These are phyloP conservation scores for Lachnellula suecica DNA, from an alignment of 2,329 filamentous ascomycete species.

Conservation along the genomic window DNA sequence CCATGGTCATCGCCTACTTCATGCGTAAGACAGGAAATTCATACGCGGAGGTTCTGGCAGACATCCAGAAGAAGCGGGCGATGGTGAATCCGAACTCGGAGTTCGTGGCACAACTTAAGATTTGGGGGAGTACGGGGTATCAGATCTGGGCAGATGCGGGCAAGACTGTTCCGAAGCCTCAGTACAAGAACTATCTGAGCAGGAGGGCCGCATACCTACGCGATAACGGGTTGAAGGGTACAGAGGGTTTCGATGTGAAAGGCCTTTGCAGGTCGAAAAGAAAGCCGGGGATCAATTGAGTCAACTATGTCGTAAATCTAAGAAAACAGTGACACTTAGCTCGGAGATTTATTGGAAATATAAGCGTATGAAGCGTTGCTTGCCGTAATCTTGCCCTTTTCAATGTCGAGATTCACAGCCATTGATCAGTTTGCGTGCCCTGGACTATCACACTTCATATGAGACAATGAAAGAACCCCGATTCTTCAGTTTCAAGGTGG, in stretches of 20 bases:
- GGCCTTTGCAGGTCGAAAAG: too few species aligned
- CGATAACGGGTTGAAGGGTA: background rate
- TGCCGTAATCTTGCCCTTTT: too few species aligned
- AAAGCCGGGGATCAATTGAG: too few species aligned
- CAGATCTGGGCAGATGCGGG: slow-evolving; percentile 31
- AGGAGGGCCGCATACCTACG: background rate
- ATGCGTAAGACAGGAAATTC: slow-evolving; percentile 27
- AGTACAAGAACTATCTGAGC: background rate
- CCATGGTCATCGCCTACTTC: slow-evolving; percentile 34
- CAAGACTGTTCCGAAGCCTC: background rate
- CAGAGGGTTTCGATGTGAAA: background rate
- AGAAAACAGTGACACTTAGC: too few species aligned
- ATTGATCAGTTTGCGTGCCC: too few species aligned
- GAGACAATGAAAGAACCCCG: too few species aligned
- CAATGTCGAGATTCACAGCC: too few species aligned
- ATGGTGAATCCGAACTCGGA: slow-evolving; percentile 29
- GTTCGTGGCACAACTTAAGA: slow-evolving; percentile 33
- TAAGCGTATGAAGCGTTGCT: too few species aligned
- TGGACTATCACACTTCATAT: too few species aligned
- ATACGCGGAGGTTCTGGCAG: slow-evolving; percentile 6
- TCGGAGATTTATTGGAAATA: too few species aligned
- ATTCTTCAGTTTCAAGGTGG: too few species aligned
- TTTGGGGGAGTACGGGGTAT: slow-evolving; percentile 34
- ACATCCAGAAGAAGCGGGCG: slow-evolving; percentile 13
- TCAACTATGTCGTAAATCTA: too few species aligned